A percentile compares a stretch with the other conserved stretches of the same genome.
Evolutionary conservation across 1,284 basidiomycete genomes (phyloP).

Genomic region (Amylostereum areolatum): DNA sequence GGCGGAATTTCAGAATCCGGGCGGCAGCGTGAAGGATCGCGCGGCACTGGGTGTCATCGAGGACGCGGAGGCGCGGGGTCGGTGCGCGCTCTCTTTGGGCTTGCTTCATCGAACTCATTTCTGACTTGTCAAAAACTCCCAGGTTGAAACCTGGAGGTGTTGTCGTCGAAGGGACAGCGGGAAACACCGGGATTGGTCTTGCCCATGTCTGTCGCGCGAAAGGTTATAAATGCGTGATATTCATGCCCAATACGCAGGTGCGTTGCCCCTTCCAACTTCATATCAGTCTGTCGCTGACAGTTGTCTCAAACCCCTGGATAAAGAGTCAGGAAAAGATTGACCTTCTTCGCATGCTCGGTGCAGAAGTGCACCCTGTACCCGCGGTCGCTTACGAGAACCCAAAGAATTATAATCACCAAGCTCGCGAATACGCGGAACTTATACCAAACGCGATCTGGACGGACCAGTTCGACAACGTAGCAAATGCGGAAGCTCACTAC

Average conservation of each 20-base stretch:
- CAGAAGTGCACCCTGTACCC: constrained; percentile 93
- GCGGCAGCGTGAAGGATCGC: constrained; percentile 98
- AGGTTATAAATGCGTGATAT: constrained; percentile 99
- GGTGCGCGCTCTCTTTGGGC: constrained; percentile 37
- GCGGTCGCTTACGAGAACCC: constrained; percentile 97
- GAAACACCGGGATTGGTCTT: constrained; percentile 97
- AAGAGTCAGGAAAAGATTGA: constrained; percentile 99
- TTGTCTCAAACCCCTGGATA: constrained; percentile 5
- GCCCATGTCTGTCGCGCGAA: constrained; percentile 91
- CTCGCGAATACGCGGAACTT: constrained; percentile 79
- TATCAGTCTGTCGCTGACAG: neutral
- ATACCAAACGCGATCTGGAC: constrained; percentile 96
- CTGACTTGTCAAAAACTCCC: neutral
- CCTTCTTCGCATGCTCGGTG: constrained; percentile 93
- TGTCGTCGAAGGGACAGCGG: constrained; percentile 96
- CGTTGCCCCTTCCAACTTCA: constrained; percentile 9
- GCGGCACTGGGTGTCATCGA: constrained; percentile 88
- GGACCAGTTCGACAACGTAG: constrained; percentile 96
- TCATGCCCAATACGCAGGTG: constrained; percentile 96
- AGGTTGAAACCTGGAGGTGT: constrained; percentile 91
- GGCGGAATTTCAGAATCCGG: constrained; percentile 97
- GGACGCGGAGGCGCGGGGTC: constrained; percentile 84
- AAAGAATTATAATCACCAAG: constrained; percentile 98
- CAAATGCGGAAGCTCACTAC: constrained; percentile 89
- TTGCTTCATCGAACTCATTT: neutral